Conservation (phyloP, 345 rosid genomes). For the Corchorus capsularis region DNA sequence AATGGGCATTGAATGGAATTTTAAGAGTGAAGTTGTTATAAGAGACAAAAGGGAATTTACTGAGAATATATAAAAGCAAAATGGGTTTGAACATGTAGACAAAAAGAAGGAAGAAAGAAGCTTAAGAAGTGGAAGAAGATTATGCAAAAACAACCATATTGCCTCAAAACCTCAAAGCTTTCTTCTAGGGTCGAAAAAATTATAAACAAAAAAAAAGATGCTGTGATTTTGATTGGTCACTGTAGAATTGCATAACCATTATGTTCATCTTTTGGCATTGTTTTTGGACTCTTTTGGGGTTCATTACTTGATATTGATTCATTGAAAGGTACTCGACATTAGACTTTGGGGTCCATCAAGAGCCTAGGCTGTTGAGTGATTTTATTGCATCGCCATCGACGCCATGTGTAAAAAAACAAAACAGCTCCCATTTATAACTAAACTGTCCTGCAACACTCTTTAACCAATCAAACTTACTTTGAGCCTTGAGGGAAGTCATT, state of each 20-base stretch:
- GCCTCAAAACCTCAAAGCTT: background rate
- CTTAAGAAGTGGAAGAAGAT: background rate
- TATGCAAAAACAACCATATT: constrained; percentile 7
- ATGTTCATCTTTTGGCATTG: background rate
- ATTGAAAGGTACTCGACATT: background rate
- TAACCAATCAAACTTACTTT: background rate
- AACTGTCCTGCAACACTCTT: background rate
- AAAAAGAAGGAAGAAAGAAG: constrained; percentile 11
- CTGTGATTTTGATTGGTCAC: constrained; percentile 40
- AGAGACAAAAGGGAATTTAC: constrained; percentile 31
- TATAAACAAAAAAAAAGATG: background rate
- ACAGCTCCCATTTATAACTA: background rate
- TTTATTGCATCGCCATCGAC: background rate
- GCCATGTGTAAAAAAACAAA: too few species aligned
- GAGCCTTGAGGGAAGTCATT: background rate
- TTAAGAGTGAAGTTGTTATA: background rate
- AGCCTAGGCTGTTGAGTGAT: background rate
- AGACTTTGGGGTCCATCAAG: background rate
- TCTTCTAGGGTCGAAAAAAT: constrained; percentile 3
- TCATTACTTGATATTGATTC: background rate
- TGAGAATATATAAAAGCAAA: constrained; percentile 31
- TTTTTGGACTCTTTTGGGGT: constrained; percentile 9
- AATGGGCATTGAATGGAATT: background rate
- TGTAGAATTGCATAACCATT: background rate
- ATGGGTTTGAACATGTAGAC: constrained; percentile 34